These are phyloP conservation scores for Lachnellula hyalina DNA, from an alignment of 2,329 filamentous ascomycete genomes.

Conservation along the genomic window DNA sequence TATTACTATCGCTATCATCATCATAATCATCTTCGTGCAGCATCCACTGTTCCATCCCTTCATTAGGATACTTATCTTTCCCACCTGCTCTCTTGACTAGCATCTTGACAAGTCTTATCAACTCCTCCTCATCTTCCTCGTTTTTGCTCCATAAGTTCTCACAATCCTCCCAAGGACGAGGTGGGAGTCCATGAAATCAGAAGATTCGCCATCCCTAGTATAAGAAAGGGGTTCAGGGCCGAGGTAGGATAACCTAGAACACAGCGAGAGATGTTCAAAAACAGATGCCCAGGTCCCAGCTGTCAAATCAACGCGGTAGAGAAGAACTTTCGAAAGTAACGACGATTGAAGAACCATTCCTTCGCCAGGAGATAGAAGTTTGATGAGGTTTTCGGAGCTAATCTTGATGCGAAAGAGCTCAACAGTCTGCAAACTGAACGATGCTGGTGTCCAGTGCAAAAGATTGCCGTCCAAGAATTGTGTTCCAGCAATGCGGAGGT, in stretches of 20 bases:
- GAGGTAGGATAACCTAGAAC: neutral
- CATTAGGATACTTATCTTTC: neutral
- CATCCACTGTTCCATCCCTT: neutral
- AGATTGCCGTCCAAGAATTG: slow-evolving; percentile 1
- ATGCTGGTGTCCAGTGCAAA: neutral
- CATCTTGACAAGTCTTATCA: neutral
- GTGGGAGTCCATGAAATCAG: neutral
- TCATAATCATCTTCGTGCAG: neutral
- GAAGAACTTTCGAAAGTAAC: neutral
- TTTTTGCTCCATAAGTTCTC: neutral
- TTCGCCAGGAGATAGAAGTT: neutral
- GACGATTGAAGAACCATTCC: neutral
- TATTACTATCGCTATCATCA: too few species aligned
- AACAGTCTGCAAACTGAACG: neutral
- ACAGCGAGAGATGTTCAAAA: neutral
- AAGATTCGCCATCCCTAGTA: neutral
- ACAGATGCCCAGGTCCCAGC: neutral
- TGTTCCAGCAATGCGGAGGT: neutral
- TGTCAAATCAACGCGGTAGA: neutral
- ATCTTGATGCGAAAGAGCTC: neutral
- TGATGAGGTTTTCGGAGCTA: neutral
- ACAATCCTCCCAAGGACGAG: neutral
- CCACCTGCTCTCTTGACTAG: neutral
- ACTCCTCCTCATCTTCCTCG: neutral
- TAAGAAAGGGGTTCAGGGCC: neutral